phyloP scores from a whole-genome alignment of 805 yeast species.

The Ogataea chonburiensis region DNA sequence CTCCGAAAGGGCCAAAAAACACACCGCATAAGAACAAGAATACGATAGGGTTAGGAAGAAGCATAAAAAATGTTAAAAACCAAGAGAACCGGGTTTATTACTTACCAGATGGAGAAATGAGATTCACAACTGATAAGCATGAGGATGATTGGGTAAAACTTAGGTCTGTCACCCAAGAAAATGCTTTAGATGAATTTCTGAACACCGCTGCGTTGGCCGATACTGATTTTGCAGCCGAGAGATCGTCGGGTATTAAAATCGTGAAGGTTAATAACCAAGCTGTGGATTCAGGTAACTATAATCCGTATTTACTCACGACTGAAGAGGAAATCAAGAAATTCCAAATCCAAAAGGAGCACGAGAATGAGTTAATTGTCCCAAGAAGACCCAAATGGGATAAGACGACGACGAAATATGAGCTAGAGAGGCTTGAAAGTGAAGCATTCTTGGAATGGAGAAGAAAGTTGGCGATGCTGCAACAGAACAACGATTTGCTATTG shows the following conservation, averaged over 20 bases:
- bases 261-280: conserved; percentile 73
- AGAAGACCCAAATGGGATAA: conserved; percentile 87
- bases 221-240: conserved; percentile 93
- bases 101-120: conserved; percentile 82
- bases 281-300: conserved; percentile 52
- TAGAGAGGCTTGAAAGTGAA: conserved; percentile 84
- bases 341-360: conserved; percentile 64
- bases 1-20: conserved; percentile 92
- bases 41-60: conserved; percentile 79
- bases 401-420: conserved; percentile 66
- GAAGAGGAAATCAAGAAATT: conserved; percentile 65
- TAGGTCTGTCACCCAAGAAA: conserved; percentile 92
- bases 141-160: conserved; percentile 89
- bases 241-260: conserved; percentile 76
- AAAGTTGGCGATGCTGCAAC: conserved; percentile 79
- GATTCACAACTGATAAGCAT: conserved; percentile 82
- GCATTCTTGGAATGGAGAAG: conserved; percentile 95
- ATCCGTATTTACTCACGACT: conserved; percentile 60
- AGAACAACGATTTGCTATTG: conserved; percentile 76
- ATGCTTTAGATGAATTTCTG: conserved; percentile 89
- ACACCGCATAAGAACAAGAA: conserved; percentile 81
- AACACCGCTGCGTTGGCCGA: conserved; percentile 95
- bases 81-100: conserved; percentile 66
- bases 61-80: conserved; percentile 72
- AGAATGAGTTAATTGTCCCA: conserved; percentile 76